These are phyloP conservation scores for Cryphonectria nitschkei DNA, from an alignment of 2,329 filamentous ascomycete genomes.

Conservation along the genomic window DNA sequence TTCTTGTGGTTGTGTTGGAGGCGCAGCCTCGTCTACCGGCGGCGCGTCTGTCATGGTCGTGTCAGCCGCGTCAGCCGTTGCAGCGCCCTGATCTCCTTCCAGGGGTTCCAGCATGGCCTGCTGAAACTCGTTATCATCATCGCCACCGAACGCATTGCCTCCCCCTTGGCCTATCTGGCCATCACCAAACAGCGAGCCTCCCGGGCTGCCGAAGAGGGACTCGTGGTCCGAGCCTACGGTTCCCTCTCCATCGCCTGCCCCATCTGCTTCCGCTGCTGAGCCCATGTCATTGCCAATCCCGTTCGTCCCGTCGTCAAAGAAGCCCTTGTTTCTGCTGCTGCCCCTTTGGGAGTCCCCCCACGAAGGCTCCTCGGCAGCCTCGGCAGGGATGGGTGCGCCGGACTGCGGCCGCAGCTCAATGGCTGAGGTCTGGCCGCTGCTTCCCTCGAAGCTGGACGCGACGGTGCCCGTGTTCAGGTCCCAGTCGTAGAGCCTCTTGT, in stretches of 20 bases:
- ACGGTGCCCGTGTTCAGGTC: conserved; percentile 85
- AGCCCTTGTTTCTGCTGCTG: conserved; percentile 72
- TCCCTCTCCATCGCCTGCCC: conserved; percentile 56
- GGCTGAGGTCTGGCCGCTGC: conserved; percentile 81
- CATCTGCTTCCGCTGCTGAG: conserved; percentile 39
- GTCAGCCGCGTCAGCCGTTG: conserved; percentile 40
- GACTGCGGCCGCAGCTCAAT: conserved; percentile 84
- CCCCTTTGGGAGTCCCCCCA: conserved; percentile 73
- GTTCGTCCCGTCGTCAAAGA: conserved; percentile 42
- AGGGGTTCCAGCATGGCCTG: conserved; percentile 64
- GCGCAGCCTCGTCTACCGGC: neutral
- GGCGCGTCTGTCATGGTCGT: conserved; percentile 40
- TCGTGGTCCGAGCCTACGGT: conserved; percentile 71
- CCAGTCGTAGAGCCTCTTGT: conserved; percentile 93
- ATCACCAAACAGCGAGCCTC: conserved; percentile 88
- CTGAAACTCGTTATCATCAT: conserved; percentile 84
- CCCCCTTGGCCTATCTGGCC: conserved; percentile 41
- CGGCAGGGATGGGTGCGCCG: conserved; percentile 74
- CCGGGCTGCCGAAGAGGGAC: conserved; percentile 81
- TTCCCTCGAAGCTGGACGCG: conserved; percentile 75
- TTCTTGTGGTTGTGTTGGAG: neutral
- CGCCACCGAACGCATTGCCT: conserved; percentile 70
- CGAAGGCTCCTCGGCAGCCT: conserved; percentile 61
- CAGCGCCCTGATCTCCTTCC: conserved; percentile 44
- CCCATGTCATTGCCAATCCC: conserved; percentile 32